These are phyloP conservation scores for Taxillus chinensis DNA, from an alignment of 164 flowering plant species.

Conservation along the genomic window DNA sequence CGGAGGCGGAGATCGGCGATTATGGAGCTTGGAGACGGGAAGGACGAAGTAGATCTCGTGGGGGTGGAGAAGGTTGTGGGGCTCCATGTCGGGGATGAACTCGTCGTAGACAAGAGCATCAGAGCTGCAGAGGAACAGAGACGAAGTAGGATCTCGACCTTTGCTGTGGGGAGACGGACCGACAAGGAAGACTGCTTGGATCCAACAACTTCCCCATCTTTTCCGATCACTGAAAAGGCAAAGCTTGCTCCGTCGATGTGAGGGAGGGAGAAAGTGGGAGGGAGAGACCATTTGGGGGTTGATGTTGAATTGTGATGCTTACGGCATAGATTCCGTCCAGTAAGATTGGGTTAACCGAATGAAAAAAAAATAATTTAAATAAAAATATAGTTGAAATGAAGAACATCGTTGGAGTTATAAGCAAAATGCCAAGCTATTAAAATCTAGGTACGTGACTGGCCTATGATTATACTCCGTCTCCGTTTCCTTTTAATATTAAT, in stretches of 20 bases:
- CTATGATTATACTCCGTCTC: no score
- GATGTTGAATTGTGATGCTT: no score
- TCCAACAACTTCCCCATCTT: background rate
- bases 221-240: no score
- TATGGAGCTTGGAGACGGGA: slow-evolving; percentile 23
- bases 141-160: slow-evolving; percentile 11
- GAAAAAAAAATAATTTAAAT: no score
- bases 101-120: slow-evolving; percentile 40
- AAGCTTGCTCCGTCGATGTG: no score
- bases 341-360: no score
- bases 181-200: background rate
- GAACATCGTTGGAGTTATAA: no score
- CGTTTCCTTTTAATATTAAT: no score
- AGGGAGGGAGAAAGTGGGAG: background rate
- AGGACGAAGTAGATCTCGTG: slow-evolving; percentile 52
- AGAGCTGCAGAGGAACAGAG: slow-evolving; percentile 33
- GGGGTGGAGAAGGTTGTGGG: slow-evolving; percentile 16
- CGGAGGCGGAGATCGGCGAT: slow-evolving; percentile 33
- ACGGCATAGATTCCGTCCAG: background rate
- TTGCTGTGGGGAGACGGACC: slow-evolving; percentile 13
- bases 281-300: background rate
- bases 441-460: no score
- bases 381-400: no score
- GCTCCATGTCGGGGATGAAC: slow-evolving; percentile 28
- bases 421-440: no score